Evolutionary conservation across 371 early-diverging fungal species (phyloP).

Genomic region (Zopfochytrium polystomum): DNA sequence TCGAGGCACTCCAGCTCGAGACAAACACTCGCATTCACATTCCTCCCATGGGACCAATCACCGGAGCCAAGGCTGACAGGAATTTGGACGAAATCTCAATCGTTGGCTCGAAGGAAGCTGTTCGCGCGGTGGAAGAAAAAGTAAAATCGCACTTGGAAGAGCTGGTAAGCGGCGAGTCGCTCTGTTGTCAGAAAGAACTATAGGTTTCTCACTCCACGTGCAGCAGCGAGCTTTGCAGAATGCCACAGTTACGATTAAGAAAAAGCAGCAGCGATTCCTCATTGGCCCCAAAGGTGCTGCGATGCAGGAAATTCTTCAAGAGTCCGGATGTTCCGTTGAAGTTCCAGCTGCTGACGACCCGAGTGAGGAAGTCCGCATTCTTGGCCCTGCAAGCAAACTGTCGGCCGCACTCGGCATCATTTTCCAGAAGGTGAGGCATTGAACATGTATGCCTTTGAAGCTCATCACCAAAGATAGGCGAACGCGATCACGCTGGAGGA

Average conservation of each 20-base stretch:
- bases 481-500: slow-evolving; percentile 43
- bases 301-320: slow-evolving; percentile 73
- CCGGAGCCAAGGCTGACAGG: slow-evolving; percentile 35
- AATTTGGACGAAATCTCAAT: slow-evolving; percentile 53
- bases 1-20: slow-evolving; percentile 60
- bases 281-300: slow-evolving; percentile 77
- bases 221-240: slow-evolving; percentile 56
- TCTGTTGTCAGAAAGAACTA: neutral
- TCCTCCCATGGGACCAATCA: slow-evolving; percentile 58
- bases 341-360: slow-evolving; percentile 67
- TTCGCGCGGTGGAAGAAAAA: slow-evolving; percentile 59
- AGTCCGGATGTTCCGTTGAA: slow-evolving; percentile 79
- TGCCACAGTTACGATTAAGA: slow-evolving; percentile 68
- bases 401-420: slow-evolving; percentile 67
- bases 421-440: slow-evolving; percentile 73
- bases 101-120: slow-evolving; percentile 71
- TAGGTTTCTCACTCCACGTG: neutral
- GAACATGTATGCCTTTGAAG: slow-evolving; percentile 35
- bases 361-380: slow-evolving; percentile 72
- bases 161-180: slow-evolving; percentile 39
- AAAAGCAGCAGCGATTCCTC: slow-evolving; percentile 87
- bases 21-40: slow-evolving; percentile 71
- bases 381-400: slow-evolving; percentile 72
- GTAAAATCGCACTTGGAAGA: slow-evolving; percentile 59
- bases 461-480: too few relatives aligned